Conservation (phyloP, 1,284 basidiomycete genomes). For the Cutaneotrichosporon sp. region DNA sequence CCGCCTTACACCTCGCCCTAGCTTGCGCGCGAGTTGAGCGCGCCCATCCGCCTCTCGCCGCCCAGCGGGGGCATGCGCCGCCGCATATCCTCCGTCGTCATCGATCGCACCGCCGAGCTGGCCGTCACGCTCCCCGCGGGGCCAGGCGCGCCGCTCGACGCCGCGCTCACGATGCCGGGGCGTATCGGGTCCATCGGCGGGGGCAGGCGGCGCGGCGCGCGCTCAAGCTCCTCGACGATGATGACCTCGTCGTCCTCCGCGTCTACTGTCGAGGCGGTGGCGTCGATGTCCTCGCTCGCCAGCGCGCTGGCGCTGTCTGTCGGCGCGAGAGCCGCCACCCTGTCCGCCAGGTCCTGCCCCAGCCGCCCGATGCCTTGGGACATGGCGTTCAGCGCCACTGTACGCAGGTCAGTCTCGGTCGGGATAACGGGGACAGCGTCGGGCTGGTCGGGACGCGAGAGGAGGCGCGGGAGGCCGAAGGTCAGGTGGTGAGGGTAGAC, state of each 20-base stretch:
- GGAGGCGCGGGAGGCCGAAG: conserved; percentile 54
- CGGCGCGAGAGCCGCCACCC: conserved; percentile 16
- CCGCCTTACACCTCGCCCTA: neutral
- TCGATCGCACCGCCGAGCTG: neutral
- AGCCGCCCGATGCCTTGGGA: conserved; percentile 18
- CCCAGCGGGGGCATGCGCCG: conserved; percentile 1
- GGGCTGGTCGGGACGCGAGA: conserved; percentile 26
- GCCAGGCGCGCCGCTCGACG: neutral
- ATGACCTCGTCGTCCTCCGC: conserved; percentile 12
- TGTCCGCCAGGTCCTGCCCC: conserved; percentile 18
- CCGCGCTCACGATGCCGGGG: neutral
- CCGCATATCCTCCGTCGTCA: neutral
- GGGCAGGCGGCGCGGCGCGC: conserved; percentile 3
- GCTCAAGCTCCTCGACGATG: conserved; percentile 22
- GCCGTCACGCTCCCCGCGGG: neutral
- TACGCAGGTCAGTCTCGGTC: conserved; percentile 16
- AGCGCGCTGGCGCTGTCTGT: conserved; percentile 16
- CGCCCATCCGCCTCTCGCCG: neutral
- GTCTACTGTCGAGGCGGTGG: neutral
- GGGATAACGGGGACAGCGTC: conserved; percentile 15
- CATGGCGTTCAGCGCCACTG: conserved; percentile 13
- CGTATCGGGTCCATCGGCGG: neutral
- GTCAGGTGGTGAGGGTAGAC: conserved; percentile 58
- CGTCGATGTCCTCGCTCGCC: conserved; percentile 10
- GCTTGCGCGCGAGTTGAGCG: neutral